Base-by-base conservation (phyloP, 2,329 filamentous ascomycete species). In the Fusarium cyanostomum region DNA sequence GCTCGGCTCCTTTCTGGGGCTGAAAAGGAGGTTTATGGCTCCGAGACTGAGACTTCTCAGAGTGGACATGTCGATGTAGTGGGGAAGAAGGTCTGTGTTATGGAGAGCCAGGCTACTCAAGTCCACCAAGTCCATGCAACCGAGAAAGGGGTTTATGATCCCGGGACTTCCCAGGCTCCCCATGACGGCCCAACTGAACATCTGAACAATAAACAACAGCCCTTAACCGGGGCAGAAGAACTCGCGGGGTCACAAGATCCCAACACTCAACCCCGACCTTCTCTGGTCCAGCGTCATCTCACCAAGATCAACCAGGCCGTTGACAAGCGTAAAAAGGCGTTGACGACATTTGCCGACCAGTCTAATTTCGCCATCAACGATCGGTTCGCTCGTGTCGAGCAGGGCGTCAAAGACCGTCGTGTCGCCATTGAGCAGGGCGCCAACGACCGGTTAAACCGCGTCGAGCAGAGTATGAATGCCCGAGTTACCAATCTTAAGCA, bases 241-340 rank as follows among this genome's bases (percentile, higher is more conserved):
- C 58, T 21, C 8, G 51, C 42, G 0, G 18, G 34, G 11, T 21
- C 35, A 10, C 33, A 46, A 4, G 31, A 41, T 0, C 10, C 38
- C 3, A 9, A 21, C 16, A 3, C 43, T 6, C 8, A 49, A 15
- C 4, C 5, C 12, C 9, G 18, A 11, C 5, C 46, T 7, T 27
- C 30, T 10, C 39, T 34, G 2, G 45, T 64, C 8, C 43, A 66
- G 4, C 51, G 57, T 0, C 64, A 45, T 0, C 7, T 63, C 9
- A 38, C 54, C 27, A 66, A 50, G 6, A 30, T 54, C 7, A 66
- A 54, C 2, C 37, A 66, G 37, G 65, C 45, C 5, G 42, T 68
- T 4, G 62, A 66, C 11, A 66, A 63, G 12, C 46, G 52, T 9
- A 68, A 63, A 8, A 66, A 66, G n/a, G 62, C 64, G 2, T 56